These are phyloP conservation scores for Caloboletus firmus DNA, from an alignment of 1,284 basidiomycete genomes.

Conservation along the genomic window DNA sequence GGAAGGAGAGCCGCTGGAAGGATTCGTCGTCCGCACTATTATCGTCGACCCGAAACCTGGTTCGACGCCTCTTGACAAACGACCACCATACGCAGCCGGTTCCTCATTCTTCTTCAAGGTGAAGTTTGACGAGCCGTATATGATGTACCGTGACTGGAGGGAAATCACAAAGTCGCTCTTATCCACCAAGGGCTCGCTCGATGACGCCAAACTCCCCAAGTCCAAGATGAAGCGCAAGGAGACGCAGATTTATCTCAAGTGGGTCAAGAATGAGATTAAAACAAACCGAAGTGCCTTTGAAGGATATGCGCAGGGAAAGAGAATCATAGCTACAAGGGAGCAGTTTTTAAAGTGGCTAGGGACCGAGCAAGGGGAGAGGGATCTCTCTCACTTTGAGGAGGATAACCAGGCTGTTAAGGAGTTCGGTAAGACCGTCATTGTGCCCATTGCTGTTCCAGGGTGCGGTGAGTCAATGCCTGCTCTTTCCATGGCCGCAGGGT, in stretches of 20 bases:
- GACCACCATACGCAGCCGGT: slow-evolving; percentile 72
- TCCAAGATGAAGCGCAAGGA: slow-evolving; percentile 65
- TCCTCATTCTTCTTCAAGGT: slow-evolving; percentile 98
- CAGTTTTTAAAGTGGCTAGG: slow-evolving; percentile 74
- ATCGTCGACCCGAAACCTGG: slow-evolving; percentile 46
- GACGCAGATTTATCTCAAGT: slow-evolving; percentile 64
- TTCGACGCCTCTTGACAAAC: slow-evolving; percentile 32
- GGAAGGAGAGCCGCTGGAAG: slow-evolving; percentile 88
- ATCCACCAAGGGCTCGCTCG: slow-evolving; percentile 34
- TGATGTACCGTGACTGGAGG: slow-evolving; percentile 98
- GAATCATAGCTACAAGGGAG: slow-evolving; percentile 84
- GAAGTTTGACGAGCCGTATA: slow-evolving; percentile 98
- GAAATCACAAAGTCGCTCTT: slow-evolving; percentile 87
- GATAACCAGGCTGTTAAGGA: slow-evolving; percentile 29
- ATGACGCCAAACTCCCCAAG: slow-evolving; percentile 48
- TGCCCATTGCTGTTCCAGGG: slow-evolving; percentile 90
- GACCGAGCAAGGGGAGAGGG: slow-evolving; percentile 45
- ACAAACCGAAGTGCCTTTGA: slow-evolving; percentile 63
- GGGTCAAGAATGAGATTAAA: slow-evolving; percentile 73
- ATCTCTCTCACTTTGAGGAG: slow-evolving; percentile 29
- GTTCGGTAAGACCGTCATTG: slow-evolving; percentile 80
- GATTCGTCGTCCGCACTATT: slow-evolving; percentile 90
- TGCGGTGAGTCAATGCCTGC: slow-evolving; percentile 60
- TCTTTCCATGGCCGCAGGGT: not conserved
- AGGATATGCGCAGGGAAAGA: slow-evolving; percentile 69